Percentiles rank a stretch among this genome's conserved stretches.
Evolutionary conservation across 2,329 filamentous ascomycete species (phyloP).

Genomic region (Venturia aucupariae): DNA sequence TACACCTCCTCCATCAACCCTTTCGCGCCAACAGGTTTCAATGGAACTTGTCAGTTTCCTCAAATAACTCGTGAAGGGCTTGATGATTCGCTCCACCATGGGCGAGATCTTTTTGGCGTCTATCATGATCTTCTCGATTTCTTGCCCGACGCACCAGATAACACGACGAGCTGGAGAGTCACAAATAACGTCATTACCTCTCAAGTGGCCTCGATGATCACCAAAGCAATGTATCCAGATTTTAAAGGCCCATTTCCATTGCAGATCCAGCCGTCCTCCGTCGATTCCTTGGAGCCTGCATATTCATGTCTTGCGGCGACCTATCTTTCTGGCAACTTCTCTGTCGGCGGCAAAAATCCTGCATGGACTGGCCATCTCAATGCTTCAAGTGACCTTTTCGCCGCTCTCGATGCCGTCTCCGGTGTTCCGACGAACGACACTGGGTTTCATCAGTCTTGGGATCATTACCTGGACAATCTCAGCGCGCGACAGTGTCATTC

Average conservation of each 20-base stretch:
- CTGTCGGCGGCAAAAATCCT: conserved; percentile 35
- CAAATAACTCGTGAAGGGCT: conserved; percentile 67
- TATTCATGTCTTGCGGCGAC: conserved; percentile 55
- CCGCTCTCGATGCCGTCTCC: conserved; percentile 56
- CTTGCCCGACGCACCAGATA: conserved; percentile 44
- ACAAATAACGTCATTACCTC: conserved; percentile 77
- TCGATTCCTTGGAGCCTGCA: conserved; percentile 66
- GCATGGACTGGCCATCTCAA: conserved; percentile 58
- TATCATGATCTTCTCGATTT: conserved; percentile 63
- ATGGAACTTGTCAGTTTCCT: conserved; percentile 69
- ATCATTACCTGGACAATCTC: conserved; percentile 81
- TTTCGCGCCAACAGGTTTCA: conserved; percentile 56
- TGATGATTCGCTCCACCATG: conserved; percentile 66
- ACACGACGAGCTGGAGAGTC: conserved; percentile 56
- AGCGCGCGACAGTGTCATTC: conserved; percentile 68
- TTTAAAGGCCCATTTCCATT: conserved; percentile 26
- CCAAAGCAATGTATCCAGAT: conserved; percentile 56
- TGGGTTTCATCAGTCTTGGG: conserved; percentile 62
- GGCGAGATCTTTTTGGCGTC: conserved; percentile 65
- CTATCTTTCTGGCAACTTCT: conserved; percentile 35
- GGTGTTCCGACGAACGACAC: conserved; percentile 48
- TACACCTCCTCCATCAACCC: conserved; percentile 57
- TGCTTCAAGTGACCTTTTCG: conserved; percentile 46
- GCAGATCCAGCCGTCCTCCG: conserved; percentile 40
- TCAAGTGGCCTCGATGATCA: conserved; percentile 68